Conservation (phyloP, 129 eudicot genomes). For the Pseudognaphalium luteoalbum region DNA sequence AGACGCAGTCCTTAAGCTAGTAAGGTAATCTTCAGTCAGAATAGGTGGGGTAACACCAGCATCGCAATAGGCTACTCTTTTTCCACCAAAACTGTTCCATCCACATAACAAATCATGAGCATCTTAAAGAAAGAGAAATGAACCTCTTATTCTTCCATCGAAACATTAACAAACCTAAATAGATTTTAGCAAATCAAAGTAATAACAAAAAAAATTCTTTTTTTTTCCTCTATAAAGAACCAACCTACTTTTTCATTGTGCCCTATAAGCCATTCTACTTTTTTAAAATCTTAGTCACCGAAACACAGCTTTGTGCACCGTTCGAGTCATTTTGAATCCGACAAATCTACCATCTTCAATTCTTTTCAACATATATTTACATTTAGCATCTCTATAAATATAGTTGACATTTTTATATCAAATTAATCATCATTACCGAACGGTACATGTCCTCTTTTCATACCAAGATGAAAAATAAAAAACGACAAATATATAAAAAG, state of each 20-base stretch:
- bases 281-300: neutral
- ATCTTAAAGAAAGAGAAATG: neutral
- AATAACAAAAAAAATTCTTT: too few species aligned
- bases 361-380: neutral
- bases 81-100: conserved; percentile 44
- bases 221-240: too few species aligned
- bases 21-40: conserved; percentile 52
- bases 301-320: neutral
- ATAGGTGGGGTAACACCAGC: conserved; percentile 46
- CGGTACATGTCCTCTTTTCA: neutral
- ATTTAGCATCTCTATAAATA: neutral
- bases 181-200: neutral
- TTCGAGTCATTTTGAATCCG: neutral
- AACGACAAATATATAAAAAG: too few species aligned
- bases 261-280: neutral
- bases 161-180: neutral
- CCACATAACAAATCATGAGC: conserved; percentile 9
- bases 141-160: neutral
- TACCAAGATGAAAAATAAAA: too few species aligned
- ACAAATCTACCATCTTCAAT: neutral
- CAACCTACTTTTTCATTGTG: too few species aligned
- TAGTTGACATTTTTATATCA: neutral
- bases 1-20: conserved; percentile 45
- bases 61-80: conserved; percentile 59
- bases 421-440: too few species aligned